These are phyloP conservation scores for Yamadazyma atlantica DNA, from an alignment of 1,139 yeast genomes.

Conservation along the genomic window DNA sequence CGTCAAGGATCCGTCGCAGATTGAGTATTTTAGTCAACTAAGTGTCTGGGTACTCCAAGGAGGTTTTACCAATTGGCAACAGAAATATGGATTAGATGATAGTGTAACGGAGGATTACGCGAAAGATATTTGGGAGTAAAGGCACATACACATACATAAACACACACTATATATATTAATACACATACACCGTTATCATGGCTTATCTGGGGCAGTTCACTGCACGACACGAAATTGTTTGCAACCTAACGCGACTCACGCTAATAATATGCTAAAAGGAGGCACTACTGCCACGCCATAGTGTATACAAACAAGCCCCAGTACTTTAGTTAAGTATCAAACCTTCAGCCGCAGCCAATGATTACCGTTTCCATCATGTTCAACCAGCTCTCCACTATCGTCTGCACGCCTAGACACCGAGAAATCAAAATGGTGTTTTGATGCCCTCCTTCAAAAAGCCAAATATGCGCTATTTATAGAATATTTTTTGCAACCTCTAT, in stretches of 20 bases:
- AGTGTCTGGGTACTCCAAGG: slow-evolving; percentile 75
- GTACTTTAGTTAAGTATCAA: no score
- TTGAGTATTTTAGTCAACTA: slow-evolving; percentile 32
- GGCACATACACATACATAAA: no score
- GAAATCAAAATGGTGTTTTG: neutral
- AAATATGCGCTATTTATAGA: slow-evolving; percentile 5
- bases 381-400: no score
- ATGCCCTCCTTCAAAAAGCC: neutral
- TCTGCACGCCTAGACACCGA: no score
- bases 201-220: neutral
- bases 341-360: no score
- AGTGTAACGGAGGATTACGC: slow-evolving; percentile 68
- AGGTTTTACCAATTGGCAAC: slow-evolving; percentile 86
- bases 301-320: no score
- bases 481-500: slow-evolving; percentile 4
- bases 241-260: neutral
- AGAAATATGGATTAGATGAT: slow-evolving; percentile 63
- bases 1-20: slow-evolving; percentile 24
- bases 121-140: slow-evolving; percentile 51
- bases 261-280: no score
- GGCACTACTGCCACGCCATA: no score
- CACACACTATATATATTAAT: no score
- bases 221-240: neutral
- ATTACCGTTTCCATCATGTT: no score
- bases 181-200: neutral